Evolutionary conservation across 345 rosid genomes (phyloP).

Genomic region (Eucalyptus tenuipes): DNA sequence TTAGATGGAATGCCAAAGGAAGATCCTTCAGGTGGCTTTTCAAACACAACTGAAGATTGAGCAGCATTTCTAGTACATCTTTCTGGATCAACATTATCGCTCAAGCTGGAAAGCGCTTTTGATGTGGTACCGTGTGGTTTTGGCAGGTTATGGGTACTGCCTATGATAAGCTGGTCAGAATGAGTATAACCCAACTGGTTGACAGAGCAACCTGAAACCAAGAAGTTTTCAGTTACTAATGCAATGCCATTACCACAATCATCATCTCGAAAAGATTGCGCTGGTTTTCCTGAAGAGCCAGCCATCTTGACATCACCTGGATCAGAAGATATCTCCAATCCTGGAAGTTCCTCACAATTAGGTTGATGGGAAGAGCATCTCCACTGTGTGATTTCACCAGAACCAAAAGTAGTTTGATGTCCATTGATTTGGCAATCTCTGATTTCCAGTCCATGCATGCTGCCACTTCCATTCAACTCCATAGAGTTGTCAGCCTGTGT

Average conservation of each 20-base stretch:
- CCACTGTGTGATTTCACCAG: neutral
- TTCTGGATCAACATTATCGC: neutral
- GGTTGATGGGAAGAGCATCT: neutral
- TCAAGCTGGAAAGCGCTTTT: neutral
- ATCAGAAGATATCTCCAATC: neutral
- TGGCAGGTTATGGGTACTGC: neutral
- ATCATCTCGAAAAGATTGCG: neutral
- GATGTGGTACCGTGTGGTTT: neutral
- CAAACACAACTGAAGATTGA: neutral
- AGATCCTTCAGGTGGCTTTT: neutral
- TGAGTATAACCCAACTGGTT: neutral
- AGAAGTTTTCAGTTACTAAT: neutral
- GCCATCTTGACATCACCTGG: neutral
- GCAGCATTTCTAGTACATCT: neutral
- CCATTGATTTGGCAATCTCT: neutral
- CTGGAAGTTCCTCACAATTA: neutral
- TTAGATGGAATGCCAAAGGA: constrained; percentile 14
- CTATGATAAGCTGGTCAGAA: neutral
- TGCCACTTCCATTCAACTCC: neutral
- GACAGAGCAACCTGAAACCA: neutral
- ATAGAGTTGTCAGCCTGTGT: neutral
- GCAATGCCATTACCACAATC: neutral
- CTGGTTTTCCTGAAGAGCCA: neutral
- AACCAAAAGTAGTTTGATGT: neutral
- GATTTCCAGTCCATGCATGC: neutral